Conservation (phyloP, 2,329 filamentous ascomycete genomes). For the Diaporthe sp. region DNA sequence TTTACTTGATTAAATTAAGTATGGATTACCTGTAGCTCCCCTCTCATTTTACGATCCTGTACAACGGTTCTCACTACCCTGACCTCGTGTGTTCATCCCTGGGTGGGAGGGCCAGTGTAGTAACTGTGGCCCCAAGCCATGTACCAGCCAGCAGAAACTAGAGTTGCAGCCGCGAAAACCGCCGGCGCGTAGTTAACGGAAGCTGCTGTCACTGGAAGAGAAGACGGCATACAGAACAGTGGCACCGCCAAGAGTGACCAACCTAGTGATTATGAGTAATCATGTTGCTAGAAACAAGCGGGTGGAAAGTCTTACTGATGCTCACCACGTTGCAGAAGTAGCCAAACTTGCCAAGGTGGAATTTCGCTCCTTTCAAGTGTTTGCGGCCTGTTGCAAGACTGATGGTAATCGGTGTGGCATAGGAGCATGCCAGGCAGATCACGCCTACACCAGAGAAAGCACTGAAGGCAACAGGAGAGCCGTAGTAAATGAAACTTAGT, state of each 20-base stretch:
- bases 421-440: not conserved
- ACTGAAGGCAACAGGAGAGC: not conserved
- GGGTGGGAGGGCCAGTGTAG: not conserved
- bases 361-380: not conserved
- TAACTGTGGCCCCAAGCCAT: not conserved
- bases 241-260: not conserved
- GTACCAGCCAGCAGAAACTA: not conserved
- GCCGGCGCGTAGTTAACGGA: not conserved
- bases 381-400: not conserved
- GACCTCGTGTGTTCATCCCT: no score
- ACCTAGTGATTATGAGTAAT: not conserved
- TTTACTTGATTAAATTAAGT: no score
- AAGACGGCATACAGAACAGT: not conserved
- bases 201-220: not conserved
- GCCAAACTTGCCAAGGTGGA: not conserved
- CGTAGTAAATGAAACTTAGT: not conserved
- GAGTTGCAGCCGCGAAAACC: not conserved
- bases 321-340: not conserved
- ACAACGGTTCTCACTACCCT: no score
- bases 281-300: no score
- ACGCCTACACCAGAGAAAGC: not conserved
- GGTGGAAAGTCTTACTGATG: not conserved
- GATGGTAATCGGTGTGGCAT: not conserved
- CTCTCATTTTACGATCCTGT: no score
- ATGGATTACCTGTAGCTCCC: no score